Base-by-base conservation (phyloP, 257 asterid genomes). In the Solanum ossicruentum region DNA sequence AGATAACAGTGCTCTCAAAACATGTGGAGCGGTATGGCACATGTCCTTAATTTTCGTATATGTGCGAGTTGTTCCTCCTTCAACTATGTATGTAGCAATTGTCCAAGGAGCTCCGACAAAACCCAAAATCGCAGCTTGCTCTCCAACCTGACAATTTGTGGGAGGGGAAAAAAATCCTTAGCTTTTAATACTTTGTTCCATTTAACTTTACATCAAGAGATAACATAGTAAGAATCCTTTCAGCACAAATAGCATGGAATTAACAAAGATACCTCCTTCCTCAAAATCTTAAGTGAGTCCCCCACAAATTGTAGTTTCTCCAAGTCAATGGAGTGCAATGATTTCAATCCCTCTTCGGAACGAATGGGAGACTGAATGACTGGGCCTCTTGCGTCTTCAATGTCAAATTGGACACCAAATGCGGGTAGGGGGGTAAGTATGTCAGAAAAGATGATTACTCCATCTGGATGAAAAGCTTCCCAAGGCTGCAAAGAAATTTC, bases 81-180 rank as follows among this genome's bases (percentile, higher is more conserved):
- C 99, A 16, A 95, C 97, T 71, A 96, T 93, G 86, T 96, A 95
- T 12, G 99, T 96, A 60, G 97, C 99, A 88, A 96, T 95, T 21
- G 99, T 96, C 98, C 99, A 96, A 9, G 98, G 99, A 82, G 98
- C 98, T 83, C 99, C 98, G 26, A 96, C 98, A 88, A 96, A 96
- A 23, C 98, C 99, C 94, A 96, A 93, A 88, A 95, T 91, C 32
- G 99, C 99, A 88, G 98, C 97, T 79, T 90, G 88, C 57, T 91
- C 92, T 81, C 98, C 98, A 5, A 96, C 98, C 98, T 93, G 87
- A 86, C 60, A 77, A 51, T 51, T 77, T 9, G 3, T 28, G 47
- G 26, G 65, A 26, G 17, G 10, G 82, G 45, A 26, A 17, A 7
- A 7, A 26, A 52, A 26, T 36, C 47, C 21, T 77, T 26, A 52